Base-by-base conservation (phyloP, 2,329 filamentous ascomycete genomes). In the Cordyceps cateniannulata region DNA sequence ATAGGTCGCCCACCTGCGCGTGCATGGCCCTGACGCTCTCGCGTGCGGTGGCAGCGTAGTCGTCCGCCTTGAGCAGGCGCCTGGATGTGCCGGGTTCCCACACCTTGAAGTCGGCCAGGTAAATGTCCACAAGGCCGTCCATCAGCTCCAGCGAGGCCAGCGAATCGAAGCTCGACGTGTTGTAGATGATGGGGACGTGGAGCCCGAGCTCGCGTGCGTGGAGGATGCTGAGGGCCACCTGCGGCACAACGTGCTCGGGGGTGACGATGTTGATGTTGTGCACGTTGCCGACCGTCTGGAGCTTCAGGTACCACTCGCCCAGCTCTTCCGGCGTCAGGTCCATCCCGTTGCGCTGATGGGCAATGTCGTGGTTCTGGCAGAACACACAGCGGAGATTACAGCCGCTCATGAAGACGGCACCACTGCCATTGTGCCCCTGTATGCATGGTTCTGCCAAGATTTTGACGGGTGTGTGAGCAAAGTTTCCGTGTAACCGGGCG, bases 231-330 rank as follows among this genome's bases (percentile, higher is more conserved):
- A 95, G 76, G 1, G 84, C 89, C 10, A 95, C 89, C 70, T 95
- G 91, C 0, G 91, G 90, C 4, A 92, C 90, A 20, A 96, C 89
- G 71, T 96, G 91, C 70, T 96, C 91, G 0, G 91, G 90, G 0
- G 90, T 96, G 62, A 96, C 83, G 24, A 93, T 83, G 71, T 96
- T 95, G 79, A 96, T 93, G 71, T 95, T 95, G 76, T 96, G 90
- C n/a, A 91, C 89, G 9, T 81, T 76, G n/a, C 90, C 91, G 2
- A 90, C 81, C 29, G 90, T 80, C 70, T 95, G 90, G 48, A 96
- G 76, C 75, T 95, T 95, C 61, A 95, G 68, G 73, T 88, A 93
- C 91, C 91, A 95, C 58, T 89, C 86, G 5, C 82, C 91, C 5
- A 96, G 81, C 69, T 92, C 83, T 71, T 93, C 89, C 0, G 90